A percentile compares a stretch with the other conserved stretches of the same genome.
Evolutionary conservation across 169 alveolate species (phyloP).

Genomic region (Eimeria mitis): DNA sequence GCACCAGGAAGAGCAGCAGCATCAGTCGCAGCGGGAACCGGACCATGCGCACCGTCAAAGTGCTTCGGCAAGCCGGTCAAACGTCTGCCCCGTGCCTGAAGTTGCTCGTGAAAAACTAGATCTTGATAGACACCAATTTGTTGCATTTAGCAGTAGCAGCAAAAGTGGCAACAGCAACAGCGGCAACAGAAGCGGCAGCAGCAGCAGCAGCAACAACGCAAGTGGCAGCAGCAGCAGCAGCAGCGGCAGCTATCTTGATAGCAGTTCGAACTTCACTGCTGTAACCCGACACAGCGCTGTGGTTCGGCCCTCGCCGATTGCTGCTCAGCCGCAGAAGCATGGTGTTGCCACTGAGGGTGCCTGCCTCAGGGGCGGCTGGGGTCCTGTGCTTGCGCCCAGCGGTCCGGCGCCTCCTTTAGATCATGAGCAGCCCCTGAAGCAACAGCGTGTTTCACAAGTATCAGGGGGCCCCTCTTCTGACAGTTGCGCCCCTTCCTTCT

Average conservation of each 20-base stretch:
- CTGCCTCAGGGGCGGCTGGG: not conserved
- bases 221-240: not conserved
- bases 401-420: not conserved
- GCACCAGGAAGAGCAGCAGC: not conserved
- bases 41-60: not conserved
- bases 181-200: no score
- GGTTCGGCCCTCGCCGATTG: not conserved
- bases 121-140: not conserved
- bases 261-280: not conserved
- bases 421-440: constrained; percentile 3
- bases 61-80: not conserved
- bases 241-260: not conserved
- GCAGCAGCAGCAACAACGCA: not conserved
- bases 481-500: not conserved
- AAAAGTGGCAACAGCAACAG: no score
- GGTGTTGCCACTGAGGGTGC: not conserved
- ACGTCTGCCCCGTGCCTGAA: not conserved
- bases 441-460: not conserved
- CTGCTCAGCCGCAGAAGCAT: not conserved
- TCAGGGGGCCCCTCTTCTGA: not conserved
- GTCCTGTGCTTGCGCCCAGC: not conserved
- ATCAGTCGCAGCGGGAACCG: not conserved
- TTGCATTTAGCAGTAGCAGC: no score
- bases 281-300: not conserved
- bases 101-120: not conserved